phyloP scores from a whole-genome alignment of 371 early-diverging fungal genomes.

The Zychaea mexicana region DNA sequence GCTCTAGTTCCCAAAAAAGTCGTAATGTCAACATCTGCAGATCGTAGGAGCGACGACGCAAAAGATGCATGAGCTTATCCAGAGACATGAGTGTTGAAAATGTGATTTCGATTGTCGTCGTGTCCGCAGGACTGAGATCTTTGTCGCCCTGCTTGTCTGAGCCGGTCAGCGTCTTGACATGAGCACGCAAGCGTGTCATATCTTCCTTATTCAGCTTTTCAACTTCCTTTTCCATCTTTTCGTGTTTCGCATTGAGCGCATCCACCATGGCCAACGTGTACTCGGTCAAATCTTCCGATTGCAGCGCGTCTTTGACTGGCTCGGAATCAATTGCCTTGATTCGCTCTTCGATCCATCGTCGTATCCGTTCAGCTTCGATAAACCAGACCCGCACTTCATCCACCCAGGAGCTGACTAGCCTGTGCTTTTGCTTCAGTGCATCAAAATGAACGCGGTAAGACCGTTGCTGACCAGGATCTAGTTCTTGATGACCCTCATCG shows the following conservation, averaged over 20 bases:
- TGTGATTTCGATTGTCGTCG: slow-evolving; percentile 57
- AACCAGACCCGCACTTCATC: slow-evolving; percentile 56
- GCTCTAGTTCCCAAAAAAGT: slow-evolving; percentile 49
- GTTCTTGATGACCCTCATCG: neutral
- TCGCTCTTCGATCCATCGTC: slow-evolving; percentile 47
- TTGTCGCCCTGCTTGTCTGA: slow-evolving; percentile 25
- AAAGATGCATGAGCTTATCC: slow-evolving; percentile 45
- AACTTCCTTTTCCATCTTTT: slow-evolving; percentile 30
- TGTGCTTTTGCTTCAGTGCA: slow-evolving; percentile 31
- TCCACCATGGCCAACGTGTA: slow-evolving; percentile 30
- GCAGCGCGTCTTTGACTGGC: slow-evolving; percentile 5
- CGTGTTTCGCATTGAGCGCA: slow-evolving; percentile 24
- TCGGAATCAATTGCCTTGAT: slow-evolving; percentile 30
- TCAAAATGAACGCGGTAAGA: slow-evolving; percentile 13
- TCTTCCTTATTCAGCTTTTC: slow-evolving; percentile 49
- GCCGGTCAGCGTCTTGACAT: slow-evolving; percentile 53
- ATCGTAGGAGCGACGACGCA: slow-evolving; percentile 40
- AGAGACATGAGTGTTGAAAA: slow-evolving; percentile 49
- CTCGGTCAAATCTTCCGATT: neutral
- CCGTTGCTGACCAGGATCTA: neutral
- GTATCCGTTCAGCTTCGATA: slow-evolving; percentile 48
- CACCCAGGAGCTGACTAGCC: slow-evolving; percentile 43
- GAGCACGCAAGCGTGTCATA: slow-evolving; percentile 50
- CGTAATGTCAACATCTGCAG: slow-evolving; percentile 43
- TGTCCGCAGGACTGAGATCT: slow-evolving; percentile 57